Percentiles rank a stretch among this genome's conserved stretches.
Conservation (phyloP, 441 rosid species). For the Eruca vesicaria region DNA sequence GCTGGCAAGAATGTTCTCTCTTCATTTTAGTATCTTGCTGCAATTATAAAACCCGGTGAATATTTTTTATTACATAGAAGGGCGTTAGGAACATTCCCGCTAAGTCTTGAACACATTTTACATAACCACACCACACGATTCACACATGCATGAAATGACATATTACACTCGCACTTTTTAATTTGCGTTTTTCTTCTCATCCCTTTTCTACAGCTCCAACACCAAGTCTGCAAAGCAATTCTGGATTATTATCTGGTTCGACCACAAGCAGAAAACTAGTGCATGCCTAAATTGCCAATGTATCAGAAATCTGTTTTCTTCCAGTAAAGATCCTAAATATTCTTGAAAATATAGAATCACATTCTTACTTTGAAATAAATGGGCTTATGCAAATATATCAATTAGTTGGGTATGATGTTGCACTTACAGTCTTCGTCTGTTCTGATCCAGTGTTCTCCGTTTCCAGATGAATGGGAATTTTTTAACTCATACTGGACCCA, state of each 20-base stretch:
- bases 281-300: constrained; percentile 4
- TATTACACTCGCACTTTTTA: constrained; percentile 35
- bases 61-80: constrained; percentile 39
- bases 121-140: constrained; percentile 37
- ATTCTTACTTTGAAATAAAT: background rate
- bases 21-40: constrained; percentile 4
- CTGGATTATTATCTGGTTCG: constrained; percentile 8
- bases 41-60: constrained; percentile 6
- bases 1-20: background rate
- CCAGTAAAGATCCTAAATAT: background rate
- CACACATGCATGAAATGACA: constrained; percentile 37
- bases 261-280: constrained; percentile 36
- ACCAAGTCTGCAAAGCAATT: constrained; percentile 67
- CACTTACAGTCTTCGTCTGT: constrained; percentile 94
- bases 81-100: constrained; percentile 32
- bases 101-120: constrained; percentile 27
- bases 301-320: background rate
- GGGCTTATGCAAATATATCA: background rate
- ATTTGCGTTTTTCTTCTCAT: constrained; percentile 24
- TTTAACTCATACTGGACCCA: constrained; percentile 35
- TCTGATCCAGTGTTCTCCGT: constrained; percentile 85
- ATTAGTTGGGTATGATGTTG: background rate
- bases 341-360: background rate
- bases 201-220: constrained; percentile 74
- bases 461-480: constrained; percentile 40